Base-by-base conservation (phyloP, 192 early-diverging fungal genomes). In the Entophlyctis luteolus region DNA sequence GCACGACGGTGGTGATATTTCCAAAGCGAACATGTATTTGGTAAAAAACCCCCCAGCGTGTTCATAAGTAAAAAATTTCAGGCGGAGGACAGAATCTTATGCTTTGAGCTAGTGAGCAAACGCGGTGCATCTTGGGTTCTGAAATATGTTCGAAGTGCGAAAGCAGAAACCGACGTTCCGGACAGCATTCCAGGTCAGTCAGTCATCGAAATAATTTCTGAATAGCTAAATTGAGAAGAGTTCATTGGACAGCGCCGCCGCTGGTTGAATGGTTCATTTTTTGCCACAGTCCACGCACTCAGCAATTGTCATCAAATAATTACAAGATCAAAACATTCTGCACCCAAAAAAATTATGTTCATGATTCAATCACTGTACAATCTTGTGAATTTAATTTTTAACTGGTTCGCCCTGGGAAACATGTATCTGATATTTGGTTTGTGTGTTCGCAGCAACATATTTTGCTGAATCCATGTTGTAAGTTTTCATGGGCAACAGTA, bases 251-350 rank as follows among this genome's bases (percentile, higher is more conserved):
- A 93, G 63, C 77, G 91, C 36, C 76, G 91, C 63, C 79, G 91
- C 49, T 93, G 90, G 90, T 70, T 93, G 18, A 93, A 93, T 69
- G 91, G 91, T 3, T 89, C 88, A 10, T 90, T 90, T 73, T 93
- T 93, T 79, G 91, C 91, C 4, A 83, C 81, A 10, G 78, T 93
- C 27, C 89, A 93, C 68, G 79, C 89, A 10, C 72, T 91, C 39
- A 76, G 77, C 0, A 81, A 91, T 47, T 89, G 77, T 59, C 68
- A 78, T 34, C 85, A 90, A 67, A 87, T 93, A 29, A 5, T 70
- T 1, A 90, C 82, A 75, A 76, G 86, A 22, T 88, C 89, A 3
- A 84, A 81, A 4, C 91, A 91, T 57, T 67, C 73, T 27, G 57
- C 80, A 28, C 36, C 75, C 2, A 76, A 88, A 23, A 91, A 90